A percentile compares a stretch with the other conserved stretches of the same genome.
Conservation (phyloP, 306 rosid genomes). For the Hippophae gyantsensis region DNA sequence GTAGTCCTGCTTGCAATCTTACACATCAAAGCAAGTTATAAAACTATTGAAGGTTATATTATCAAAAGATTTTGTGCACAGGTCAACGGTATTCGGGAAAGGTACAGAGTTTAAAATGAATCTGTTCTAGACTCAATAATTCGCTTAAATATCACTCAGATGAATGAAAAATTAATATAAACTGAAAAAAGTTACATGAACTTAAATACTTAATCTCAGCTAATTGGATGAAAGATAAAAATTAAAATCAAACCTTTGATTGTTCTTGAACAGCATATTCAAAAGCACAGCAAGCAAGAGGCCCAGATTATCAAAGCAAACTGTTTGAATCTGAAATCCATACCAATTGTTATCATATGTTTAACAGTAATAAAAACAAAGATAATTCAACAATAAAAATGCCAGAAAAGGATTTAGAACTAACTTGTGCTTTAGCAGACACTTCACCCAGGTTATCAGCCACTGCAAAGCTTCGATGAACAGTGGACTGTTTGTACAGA, state of each 20-base stretch:
- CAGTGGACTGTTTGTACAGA: constrained; percentile 55
- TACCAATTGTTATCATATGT: constrained; percentile 7
- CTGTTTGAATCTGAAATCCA: constrained; percentile 77
- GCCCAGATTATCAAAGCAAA: constrained; percentile 91
- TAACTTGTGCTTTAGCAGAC: constrained; percentile 92
- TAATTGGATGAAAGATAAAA: constrained; percentile 2
- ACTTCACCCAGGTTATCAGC: constrained; percentile 89
- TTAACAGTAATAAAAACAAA: not conserved
- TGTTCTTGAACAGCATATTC: constrained; percentile 46
- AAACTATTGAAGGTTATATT: not conserved
- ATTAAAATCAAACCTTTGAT: constrained; percentile 40
- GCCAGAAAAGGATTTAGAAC: not conserved
- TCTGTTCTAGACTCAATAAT: not conserved
- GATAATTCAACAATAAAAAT: not conserved
- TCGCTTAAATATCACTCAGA: not conserved
- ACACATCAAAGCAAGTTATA: constrained; percentile 31
- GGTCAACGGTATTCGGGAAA: not conserved
- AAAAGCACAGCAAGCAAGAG: constrained; percentile 67
- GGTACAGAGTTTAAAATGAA: not conserved
- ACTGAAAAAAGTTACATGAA: no score
- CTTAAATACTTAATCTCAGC: not conserved
- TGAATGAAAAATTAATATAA: not conserved
- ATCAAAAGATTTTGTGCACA: not conserved
- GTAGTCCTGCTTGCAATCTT: constrained; percentile 56
- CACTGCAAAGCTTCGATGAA: constrained; percentile 84